Evolutionary conservation across 176 grass and related monocot species (phyloP), one percentile per base, ranked within the genome.

Genomic region (Raddia guianensis): DNA sequence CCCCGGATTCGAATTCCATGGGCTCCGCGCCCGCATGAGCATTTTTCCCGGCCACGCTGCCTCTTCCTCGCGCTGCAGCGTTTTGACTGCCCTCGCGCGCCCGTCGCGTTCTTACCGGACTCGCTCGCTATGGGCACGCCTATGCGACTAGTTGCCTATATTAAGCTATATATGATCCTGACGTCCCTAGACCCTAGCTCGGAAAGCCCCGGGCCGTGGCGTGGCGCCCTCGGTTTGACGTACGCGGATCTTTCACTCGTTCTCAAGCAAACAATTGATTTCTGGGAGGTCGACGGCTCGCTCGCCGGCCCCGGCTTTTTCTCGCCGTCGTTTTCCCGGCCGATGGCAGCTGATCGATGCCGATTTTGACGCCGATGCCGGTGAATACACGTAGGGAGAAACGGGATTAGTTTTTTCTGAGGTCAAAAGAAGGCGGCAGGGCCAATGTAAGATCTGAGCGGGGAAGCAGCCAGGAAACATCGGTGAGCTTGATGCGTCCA

Each of bases 381-480:
- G 12, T 51, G 59, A 63, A 21, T 43, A 33, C 47, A 5, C 12
- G 14, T 15, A 35, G 70, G 14, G 27, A 35, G 70, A 80, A 49
- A 49, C 1, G 14, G 54, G 53, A 20, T 1, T 12, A 0, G 5
- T 53, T 64, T 43, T 7, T 73, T 6, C 37, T 5, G 37, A 68
- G 2, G 19, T 52, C 32, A 27, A 50, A 51, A 43, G 18, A 52
- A 57, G 2, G 18, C 12, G 5, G 19, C 20, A 6, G 40, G 12
- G 18, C 11, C 27, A 27, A 27, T 27, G 54, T 46, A 46, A 27
- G 15, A 44, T 15, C 32, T 1, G 15, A 0, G 14, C 27, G 27
- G 27, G 27, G 79, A 81, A 81, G 9, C 14, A 34, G 4, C 66
- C 52, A 19, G 6, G 66, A 71, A 81, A 61, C 14, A 37, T 48